Percentiles rank a stretch among this genome's conserved stretches.
Evolutionary conservation across 1,284 basidiomycete genomes (phyloP).

Genomic region (Ustilago shanxiensis): DNA sequence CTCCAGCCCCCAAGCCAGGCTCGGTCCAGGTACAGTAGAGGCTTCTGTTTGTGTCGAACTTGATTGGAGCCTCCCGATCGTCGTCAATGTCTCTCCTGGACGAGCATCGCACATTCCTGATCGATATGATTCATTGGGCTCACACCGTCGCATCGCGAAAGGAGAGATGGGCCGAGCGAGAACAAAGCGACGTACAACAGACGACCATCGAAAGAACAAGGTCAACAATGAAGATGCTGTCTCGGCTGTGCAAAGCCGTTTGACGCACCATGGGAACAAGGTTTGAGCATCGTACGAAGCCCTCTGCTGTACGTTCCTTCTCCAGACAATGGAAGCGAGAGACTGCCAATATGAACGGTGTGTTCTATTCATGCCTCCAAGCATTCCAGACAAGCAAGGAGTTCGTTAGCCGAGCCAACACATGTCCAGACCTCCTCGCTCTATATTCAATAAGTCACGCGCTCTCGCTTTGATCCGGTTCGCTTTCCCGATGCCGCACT

Average conservation of each 20-base stretch:
- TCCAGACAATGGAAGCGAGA: background rate
- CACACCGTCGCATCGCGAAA: background rate
- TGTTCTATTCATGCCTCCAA: conserved; percentile 2
- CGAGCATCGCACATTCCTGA: background rate
- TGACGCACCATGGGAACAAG: background rate
- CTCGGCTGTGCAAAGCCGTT: background rate
- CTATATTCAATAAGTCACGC: too few species aligned
- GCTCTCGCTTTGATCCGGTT: background rate
- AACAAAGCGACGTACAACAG: conserved; percentile 10
- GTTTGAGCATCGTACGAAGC: background rate
- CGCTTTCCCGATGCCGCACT: too few species aligned
- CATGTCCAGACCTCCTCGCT: background rate
- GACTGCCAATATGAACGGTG: background rate
- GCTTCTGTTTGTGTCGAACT: too few species aligned
- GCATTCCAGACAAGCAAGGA: background rate
- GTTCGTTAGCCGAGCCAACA: background rate
- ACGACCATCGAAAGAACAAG: background rate
- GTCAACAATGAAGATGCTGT: background rate
- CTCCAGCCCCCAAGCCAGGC: too few species aligned
- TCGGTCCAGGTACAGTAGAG: too few species aligned
- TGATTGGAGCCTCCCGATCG: conserved; percentile 1
- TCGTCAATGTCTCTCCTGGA: conserved; percentile 6
- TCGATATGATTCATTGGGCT: background rate
- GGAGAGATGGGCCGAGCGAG: too few species aligned
- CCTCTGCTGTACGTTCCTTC: background rate